These are phyloP conservation scores for Zychaea mexicana DNA, from an alignment of 371 early-diverging fungal species.

Conservation along the genomic window DNA sequence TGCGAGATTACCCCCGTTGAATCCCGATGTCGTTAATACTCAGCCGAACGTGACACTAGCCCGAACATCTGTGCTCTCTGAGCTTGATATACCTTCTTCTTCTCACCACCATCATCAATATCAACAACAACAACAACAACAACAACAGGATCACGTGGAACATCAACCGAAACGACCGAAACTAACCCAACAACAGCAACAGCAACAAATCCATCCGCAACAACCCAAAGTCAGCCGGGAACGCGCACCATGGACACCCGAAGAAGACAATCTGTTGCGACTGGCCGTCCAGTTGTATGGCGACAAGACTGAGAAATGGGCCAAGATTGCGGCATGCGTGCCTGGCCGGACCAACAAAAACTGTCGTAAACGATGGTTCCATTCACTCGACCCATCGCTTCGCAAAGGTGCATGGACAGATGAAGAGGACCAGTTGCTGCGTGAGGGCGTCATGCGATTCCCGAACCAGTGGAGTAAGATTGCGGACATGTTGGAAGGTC, in stretches of 20 bases:
- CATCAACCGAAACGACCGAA: conserved; percentile 8
- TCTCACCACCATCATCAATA: too few species aligned
- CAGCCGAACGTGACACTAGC: conserved; percentile 1
- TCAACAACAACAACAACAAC: conserved; percentile 3
- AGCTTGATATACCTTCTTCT: background rate
- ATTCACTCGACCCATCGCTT: conserved; percentile 76
- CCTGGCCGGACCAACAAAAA: conserved; percentile 83
- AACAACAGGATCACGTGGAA: background rate
- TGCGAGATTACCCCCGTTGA: conserved; percentile 1
- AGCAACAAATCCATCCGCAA: conserved; percentile 9
- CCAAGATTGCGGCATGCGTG: conserved; percentile 78
- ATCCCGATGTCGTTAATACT: conserved; percentile 2
- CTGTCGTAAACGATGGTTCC: conserved; percentile 84
- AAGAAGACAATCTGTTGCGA: conserved; percentile 71
- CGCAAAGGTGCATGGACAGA: conserved; percentile 82
- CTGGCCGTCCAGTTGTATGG: conserved; percentile 76
- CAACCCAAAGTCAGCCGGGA: conserved; percentile 21
- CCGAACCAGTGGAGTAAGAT: conserved; percentile 82
- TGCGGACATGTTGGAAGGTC: conserved; percentile 74
- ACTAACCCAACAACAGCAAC: conserved; percentile 9
- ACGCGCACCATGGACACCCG: conserved; percentile 67
- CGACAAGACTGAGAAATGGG: conserved; percentile 82
- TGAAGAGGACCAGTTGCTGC: conserved; percentile 73
- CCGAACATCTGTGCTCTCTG: background rate
- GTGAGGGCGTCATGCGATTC: conserved; percentile 67